Evolutionary conservation across 306 rosid genomes (phyloP).

Genomic region (Prunus fruticosa): DNA sequence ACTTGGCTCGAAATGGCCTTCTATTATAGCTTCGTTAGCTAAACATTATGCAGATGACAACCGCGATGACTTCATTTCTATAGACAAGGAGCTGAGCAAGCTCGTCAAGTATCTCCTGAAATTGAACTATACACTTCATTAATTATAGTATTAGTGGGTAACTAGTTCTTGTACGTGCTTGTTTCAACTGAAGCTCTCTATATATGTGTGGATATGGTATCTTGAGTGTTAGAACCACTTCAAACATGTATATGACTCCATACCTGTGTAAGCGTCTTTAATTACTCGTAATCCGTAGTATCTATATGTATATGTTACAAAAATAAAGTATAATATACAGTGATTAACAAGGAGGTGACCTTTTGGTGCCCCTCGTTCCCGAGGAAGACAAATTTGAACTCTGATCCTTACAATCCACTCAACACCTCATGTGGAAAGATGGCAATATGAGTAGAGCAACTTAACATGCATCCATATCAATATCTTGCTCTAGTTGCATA

Average conservation of each 20-base stretch:
- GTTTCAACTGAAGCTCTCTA: no score
- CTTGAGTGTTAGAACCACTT: no score
- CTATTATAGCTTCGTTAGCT: not conserved
- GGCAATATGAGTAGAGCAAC: no score
- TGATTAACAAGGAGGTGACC: conserved; percentile 5
- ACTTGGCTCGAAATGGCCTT: not conserved
- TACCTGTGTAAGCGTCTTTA: no score
- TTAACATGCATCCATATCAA: no score
- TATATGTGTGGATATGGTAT: no score
- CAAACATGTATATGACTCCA: no score
- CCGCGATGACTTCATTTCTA: not conserved
- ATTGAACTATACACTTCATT: not conserved
- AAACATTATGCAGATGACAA: not conserved
- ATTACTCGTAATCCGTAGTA: not conserved
- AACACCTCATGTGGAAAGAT: no score
- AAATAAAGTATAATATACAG: no score
- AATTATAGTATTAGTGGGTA: not conserved
- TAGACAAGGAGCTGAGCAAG: not conserved
- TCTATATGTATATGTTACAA: no score
- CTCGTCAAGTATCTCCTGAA: not conserved
- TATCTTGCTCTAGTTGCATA: no score
- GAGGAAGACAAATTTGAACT: not conserved
- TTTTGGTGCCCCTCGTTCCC: not conserved
- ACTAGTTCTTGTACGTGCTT: not conserved
- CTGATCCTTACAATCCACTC: no score